Percentiles rank a stretch among this genome's conserved stretches.
These are phyloP conservation scores for Schoenoplectus triqueter DNA, from an alignment of 202 grass and related monocot genomes.

Conservation along the genomic window DNA sequence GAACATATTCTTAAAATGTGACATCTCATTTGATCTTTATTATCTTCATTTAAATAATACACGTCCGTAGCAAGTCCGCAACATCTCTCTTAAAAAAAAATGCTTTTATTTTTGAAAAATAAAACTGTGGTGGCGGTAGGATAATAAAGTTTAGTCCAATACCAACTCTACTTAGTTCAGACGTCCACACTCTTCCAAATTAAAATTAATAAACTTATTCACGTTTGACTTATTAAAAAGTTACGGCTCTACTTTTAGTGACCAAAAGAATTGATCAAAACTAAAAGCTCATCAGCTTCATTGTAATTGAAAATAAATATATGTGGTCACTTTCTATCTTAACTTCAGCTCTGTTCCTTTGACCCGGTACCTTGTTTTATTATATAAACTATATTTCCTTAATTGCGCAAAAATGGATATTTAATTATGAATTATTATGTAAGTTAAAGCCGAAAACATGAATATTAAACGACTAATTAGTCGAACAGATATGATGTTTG, in stretches of 20 bases:
- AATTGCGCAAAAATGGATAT: neutral
- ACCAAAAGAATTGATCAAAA: neutral
- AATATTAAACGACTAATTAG: neutral
- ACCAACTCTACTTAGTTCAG: neutral
- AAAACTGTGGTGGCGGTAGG: neutral
- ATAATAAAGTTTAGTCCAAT: neutral
- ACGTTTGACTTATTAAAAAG: neutral
- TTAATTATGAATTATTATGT: neutral
- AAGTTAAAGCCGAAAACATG: too few species aligned
- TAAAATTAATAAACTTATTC: neutral
- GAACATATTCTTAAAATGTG: constrained; percentile 1
- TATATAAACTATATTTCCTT: neutral
- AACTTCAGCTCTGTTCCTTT: constrained; percentile 12
- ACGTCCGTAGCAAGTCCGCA: neutral
- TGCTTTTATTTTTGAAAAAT: neutral
- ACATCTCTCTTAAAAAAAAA: neutral
- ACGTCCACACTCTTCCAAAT: neutral
- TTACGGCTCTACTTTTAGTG: neutral
- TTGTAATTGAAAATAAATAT: neutral
- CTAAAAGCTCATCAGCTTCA: neutral
- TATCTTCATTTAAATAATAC: neutral
- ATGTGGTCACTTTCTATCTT: neutral
- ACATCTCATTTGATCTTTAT: neutral
- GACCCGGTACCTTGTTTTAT: neutral
- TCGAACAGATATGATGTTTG: neutral